Percentiles rank a stretch among this genome's conserved stretches.
Conservation (phyloP, 176 grass and related monocot genomes). For the Avena eriantha region DNA sequence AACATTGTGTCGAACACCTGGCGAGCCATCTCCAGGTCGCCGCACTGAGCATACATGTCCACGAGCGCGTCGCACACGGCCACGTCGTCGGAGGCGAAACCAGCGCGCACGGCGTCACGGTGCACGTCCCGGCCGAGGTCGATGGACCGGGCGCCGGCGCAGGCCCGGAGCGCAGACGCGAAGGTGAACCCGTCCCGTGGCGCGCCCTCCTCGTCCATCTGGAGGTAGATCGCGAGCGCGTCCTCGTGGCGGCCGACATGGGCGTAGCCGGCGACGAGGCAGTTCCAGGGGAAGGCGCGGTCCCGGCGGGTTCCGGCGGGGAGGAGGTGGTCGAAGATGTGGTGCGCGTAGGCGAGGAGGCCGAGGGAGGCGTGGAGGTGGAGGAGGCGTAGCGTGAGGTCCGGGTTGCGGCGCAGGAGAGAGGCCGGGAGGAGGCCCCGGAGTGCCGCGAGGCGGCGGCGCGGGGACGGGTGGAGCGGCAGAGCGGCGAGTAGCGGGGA, state of each 20-base stretch:
- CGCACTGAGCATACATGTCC: slow-evolving; percentile 65
- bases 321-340: slow-evolving; percentile 68
- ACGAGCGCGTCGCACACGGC: slow-evolving; percentile 57
- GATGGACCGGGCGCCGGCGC: slow-evolving; percentile 47
- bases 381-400: slow-evolving; percentile 48
- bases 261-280: slow-evolving; percentile 62
- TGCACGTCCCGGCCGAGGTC: slow-evolving; percentile 54
- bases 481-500: slow-evolving; percentile 12
- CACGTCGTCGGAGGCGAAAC: slow-evolving; percentile 40
- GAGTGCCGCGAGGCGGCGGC: slow-evolving; percentile 47
- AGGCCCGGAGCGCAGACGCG: slow-evolving; percentile 53
- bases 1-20: slow-evolving; percentile 54
- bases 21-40: slow-evolving; percentile 52
- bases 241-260: slow-evolving; percentile 55
- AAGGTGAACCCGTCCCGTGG: slow-evolving; percentile 62
- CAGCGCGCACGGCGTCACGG: slow-evolving; percentile 56
- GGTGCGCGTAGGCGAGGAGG: slow-evolving; percentile 65
- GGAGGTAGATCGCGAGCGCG: slow-evolving; percentile 66
- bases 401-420: slow-evolving; percentile 50
- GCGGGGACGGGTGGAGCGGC: slow-evolving; percentile 56
- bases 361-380: slow-evolving; percentile 54
- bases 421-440: slow-evolving; percentile 52
- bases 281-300: slow-evolving; percentile 62
- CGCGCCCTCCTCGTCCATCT: slow-evolving; percentile 78
- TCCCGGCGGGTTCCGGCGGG: slow-evolving; percentile 35